Evolutionary conservation across 306 rosid genomes (phyloP).

Genomic region (Echinosophora koreensis): DNA sequence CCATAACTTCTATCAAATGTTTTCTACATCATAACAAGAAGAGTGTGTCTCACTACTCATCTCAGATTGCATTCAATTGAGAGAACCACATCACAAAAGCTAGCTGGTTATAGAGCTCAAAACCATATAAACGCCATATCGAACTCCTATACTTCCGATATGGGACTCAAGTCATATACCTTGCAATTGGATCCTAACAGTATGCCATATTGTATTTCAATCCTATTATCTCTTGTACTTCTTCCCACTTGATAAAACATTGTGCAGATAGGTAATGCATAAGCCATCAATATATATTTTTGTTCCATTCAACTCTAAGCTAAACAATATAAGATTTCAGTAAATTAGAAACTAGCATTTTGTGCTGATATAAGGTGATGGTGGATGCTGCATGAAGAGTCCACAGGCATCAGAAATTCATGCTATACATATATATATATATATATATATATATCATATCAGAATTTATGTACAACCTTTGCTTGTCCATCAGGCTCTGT

Average conservation of each 20-base stretch:
- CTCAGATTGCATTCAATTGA: neutral
- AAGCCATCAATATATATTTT: neutral
- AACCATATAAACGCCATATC: too few relatives aligned
- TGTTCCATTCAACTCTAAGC: neutral
- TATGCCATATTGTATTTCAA: neutral
- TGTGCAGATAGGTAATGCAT: neutral
- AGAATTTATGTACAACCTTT: conserved; percentile 39
- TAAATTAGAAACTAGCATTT: neutral
- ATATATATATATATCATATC: neutral
- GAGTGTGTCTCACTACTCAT: neutral
- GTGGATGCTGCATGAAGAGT: too few relatives aligned
- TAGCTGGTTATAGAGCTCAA: too few relatives aligned
- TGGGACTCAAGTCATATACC: too few relatives aligned
- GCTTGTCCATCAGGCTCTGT: neutral
- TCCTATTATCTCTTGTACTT: neutral
- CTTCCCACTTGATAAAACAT: neutral
- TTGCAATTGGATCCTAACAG: neutral
- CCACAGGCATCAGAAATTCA: neutral
- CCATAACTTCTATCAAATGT: conserved; percentile 5
- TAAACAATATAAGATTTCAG: neutral
- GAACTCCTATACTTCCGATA: too few relatives aligned
- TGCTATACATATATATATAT: neutral
- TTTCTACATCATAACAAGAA: neutral
- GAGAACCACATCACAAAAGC: too few relatives aligned
- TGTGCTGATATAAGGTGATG: neutral